Conservation (phyloP, 306 rosid species). For the Vigna angularis region DNA sequence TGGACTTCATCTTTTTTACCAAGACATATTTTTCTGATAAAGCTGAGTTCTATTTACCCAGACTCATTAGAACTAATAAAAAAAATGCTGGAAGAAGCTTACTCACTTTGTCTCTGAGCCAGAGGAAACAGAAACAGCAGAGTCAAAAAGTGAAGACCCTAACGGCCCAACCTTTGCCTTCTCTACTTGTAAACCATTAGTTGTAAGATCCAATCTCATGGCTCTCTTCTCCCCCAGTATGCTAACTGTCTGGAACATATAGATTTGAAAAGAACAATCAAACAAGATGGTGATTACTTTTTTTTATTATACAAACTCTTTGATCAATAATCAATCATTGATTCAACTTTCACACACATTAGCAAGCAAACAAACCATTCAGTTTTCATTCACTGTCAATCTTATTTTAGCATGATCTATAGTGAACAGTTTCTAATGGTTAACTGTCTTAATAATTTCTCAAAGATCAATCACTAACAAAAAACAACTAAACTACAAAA, state of each 20-base stretch:
- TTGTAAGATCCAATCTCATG: constrained; percentile 80
- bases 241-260: constrained; percentile 72
- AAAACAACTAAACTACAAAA: not conserved
- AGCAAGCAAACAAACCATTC: constrained; percentile 3
- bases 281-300: constrained; percentile 37
- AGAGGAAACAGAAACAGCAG: constrained; percentile 89
- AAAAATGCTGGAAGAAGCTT: constrained; percentile 53
- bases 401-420: constrained; percentile 23
- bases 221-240: constrained; percentile 67
- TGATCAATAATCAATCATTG: constrained; percentile 25
- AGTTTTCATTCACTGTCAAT: constrained; percentile 9
- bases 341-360: not conserved
- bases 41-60: not conserved
- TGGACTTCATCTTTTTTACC: not conserved
- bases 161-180: constrained; percentile 98
- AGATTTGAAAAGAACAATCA: constrained; percentile 41
- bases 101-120: constrained; percentile 76
- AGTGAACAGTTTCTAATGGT: not conserved
- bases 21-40: not conserved
- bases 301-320: not conserved
- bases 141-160: constrained; percentile 86
- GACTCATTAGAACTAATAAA: constrained; percentile 22
- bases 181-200: constrained; percentile 61
- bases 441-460: not conserved
- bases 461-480: not conserved